A percentile compares a stretch with the other conserved stretches of the same genome.
Conservation (phyloP, 2,329 filamentous ascomycete species). For the Atkinsonella hypoxylon region DNA sequence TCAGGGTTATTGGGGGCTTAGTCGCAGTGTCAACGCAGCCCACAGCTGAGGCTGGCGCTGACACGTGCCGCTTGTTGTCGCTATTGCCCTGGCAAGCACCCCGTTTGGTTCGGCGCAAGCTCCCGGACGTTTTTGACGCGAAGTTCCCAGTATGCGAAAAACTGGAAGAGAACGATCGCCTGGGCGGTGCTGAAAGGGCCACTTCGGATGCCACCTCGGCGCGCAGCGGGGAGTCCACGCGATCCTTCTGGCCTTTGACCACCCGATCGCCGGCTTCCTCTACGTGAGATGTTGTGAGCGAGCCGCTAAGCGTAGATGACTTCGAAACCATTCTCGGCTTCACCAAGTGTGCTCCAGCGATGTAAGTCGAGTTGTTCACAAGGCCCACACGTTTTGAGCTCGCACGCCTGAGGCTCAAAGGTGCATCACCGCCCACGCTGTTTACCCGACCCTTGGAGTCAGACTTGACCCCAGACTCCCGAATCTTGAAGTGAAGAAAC, state of each 20-base stretch:
- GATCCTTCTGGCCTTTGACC: constrained; percentile 7
- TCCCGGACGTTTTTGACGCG: constrained; percentile 42
- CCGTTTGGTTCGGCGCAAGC: constrained; percentile 43
- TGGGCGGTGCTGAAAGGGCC: constrained; percentile 32
- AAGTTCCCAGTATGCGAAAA: constrained; percentile 44
- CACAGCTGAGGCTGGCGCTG: constrained; percentile 32
- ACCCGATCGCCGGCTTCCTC: constrained; percentile 10
- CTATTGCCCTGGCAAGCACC: constrained; percentile 28
- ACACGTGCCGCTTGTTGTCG: constrained; percentile 39
- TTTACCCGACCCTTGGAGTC: constrained; percentile 13
- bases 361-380: constrained; percentile 12
- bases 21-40: constrained; percentile 10
- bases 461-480: constrained; percentile 13
- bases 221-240: constrained; percentile 10
- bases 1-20: constrained; percentile 6
- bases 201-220: constrained; percentile 16
- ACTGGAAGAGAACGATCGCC: constrained; percentile 47
- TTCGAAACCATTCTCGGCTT: constrained; percentile 25
- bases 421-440: constrained; percentile 11
- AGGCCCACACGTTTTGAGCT: constrained; percentile 18
- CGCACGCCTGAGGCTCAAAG: constrained; percentile 12
- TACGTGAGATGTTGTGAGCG: constrained; percentile 14
- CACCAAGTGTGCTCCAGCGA: constrained; percentile 20
- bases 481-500: constrained; percentile 38
- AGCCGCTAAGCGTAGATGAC: constrained; percentile 12